Base-by-base conservation (phyloP, 2,329 filamentous ascomycete genomes). In the Coniosporium tulheliwenetii region DNA sequence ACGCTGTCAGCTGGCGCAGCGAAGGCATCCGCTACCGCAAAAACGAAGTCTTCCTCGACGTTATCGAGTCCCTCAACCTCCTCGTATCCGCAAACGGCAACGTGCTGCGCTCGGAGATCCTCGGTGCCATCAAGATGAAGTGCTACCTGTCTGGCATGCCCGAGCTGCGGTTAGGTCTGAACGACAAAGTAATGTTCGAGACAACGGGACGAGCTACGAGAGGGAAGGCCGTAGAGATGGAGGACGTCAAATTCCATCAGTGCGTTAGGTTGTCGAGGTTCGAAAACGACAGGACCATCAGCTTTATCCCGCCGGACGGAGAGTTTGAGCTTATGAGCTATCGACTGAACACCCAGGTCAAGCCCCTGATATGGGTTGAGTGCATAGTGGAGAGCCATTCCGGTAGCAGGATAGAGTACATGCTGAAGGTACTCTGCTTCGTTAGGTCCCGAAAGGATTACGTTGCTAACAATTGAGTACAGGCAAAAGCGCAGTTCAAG, bases 141-240 rank as follows among this genome's bases (percentile, higher is more conserved):
- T 98, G 91, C 65, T 98, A 98, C 58, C 72, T 98, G 12, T 94
- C 85, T 37, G 91, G 91, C 43, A 98, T 98, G 91, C 91, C 91
- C 9, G 91, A 98, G 65, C 65, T 98, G 54, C 81, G 91, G 26
- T 65, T 98, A 39, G 91, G 91, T 4, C 66, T 98, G 57, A 98
- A 98, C 67, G 91, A 98, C 69, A 98, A 98, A 66, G 91, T 85
- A 61, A 98, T 98, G 91, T 98, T 98, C 56, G 91, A 98, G 66
- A 93, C 86, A 3, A 98, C 91, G 0, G 91, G 91, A 26, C 75
- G 91, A 45, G 85, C 89, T 12, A 96, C 89, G 34, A 71, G 91
- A 54, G 91, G 91, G 45, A 98, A 98, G 65, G 85, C 91, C 8
- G 91, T 98, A 47, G 91, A 98, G 66, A 98, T 98, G 91, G 91